Evolutionary conservation across 805 yeast genomes (phyloP).

Genomic region (Ogataea neopini): DNA sequence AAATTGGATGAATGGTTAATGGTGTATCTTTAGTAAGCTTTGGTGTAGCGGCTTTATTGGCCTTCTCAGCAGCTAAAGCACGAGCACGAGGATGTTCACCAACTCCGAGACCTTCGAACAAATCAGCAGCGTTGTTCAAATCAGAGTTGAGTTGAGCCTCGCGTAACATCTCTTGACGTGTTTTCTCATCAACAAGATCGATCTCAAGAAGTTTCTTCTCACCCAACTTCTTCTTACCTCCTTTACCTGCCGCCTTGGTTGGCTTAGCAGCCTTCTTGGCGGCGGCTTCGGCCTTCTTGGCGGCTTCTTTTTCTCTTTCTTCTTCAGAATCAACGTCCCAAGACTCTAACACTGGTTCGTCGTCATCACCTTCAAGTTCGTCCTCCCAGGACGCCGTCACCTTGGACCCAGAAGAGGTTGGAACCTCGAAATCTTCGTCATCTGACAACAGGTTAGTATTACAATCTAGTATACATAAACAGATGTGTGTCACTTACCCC

Average conservation of each 20-base stretch:
- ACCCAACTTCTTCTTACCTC: conserved; percentile 45
- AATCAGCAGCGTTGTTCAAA: conserved; percentile 88
- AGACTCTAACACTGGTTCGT: conserved; percentile 77
- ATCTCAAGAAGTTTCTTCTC: conserved; percentile 51
- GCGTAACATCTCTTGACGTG: conserved; percentile 72
- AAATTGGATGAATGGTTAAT: conserved; percentile 73
- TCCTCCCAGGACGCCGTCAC: conserved; percentile 81
- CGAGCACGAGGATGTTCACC: conserved; percentile 58
- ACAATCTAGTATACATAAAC: no score
- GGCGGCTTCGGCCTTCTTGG: conserved; percentile 29
- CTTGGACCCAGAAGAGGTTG: conserved; percentile 41
- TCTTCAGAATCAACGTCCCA: conserved; percentile 89
- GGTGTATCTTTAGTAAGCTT: conserved; percentile 62
- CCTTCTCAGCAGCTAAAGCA: conserved; percentile 41
- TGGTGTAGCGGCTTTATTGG: conserved; percentile 45
- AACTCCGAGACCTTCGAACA: conserved; percentile 73
- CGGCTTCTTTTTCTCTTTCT: conserved; percentile 41
- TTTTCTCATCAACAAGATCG: conserved; percentile 68
- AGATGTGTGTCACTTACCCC: no score
- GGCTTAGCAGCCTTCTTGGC: conserved; percentile 36
- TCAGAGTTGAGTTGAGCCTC: conserved; percentile 84
- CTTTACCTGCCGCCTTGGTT: conserved; percentile 43
- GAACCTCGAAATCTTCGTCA: conserved; percentile 87
- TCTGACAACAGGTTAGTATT: conserved; percentile 42
- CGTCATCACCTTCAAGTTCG: conserved; percentile 56